Conservation (phyloP, 2,329 filamentous ascomycete species). For the Cladophialophora carrionii region DNA sequence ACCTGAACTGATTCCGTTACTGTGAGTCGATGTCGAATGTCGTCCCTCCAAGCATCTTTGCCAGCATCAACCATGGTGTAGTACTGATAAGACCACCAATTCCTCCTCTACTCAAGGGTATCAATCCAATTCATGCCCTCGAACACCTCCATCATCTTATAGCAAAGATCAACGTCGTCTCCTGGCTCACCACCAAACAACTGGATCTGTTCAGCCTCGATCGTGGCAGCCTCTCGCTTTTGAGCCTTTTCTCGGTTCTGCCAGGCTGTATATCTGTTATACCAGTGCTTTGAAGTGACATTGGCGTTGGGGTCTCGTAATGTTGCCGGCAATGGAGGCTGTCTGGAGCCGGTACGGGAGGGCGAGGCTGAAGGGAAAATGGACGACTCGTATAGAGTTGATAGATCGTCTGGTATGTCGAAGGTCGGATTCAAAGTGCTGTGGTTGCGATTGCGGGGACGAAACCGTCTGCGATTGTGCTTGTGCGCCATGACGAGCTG, state of each 20-base stretch:
- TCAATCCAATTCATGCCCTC: slow-evolving; percentile 55
- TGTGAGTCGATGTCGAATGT: slow-evolving; percentile 24
- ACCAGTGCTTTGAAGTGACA: slow-evolving; percentile 47
- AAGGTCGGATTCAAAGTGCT: slow-evolving; percentile 36
- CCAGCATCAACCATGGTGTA: background rate
- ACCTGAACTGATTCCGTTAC: slow-evolving; percentile 27
- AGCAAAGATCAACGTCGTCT: slow-evolving; percentile 45
- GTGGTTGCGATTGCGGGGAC: slow-evolving; percentile 47
- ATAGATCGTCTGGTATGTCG: slow-evolving; percentile 35
- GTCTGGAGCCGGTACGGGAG: slow-evolving; percentile 11
- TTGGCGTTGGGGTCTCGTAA: slow-evolving; percentile 34
- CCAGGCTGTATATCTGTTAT: slow-evolving; percentile 48
- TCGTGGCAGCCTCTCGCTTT: slow-evolving; percentile 39
- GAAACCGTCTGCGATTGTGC: slow-evolving; percentile 52
- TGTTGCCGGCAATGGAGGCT: slow-evolving; percentile 37
- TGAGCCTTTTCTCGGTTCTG: slow-evolving; percentile 44
- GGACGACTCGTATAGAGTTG: slow-evolving; percentile 25
- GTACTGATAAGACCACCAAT: background rate
- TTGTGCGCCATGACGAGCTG: slow-evolving; percentile 48
- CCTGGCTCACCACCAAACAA: slow-evolving; percentile 39
- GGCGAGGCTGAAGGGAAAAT: slow-evolving; percentile 21
- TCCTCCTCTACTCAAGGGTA: slow-evolving; percentile 26
- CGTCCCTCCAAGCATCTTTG: slow-evolving; percentile 3
- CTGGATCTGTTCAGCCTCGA: slow-evolving; percentile 50
- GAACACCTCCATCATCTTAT: slow-evolving; percentile 56